A percentile compares a stretch with the other conserved stretches of the same genome.
Evolutionary conservation across 2,329 filamentous ascomycete species (phyloP).

Genomic region (Nemania diffusa): DNA sequence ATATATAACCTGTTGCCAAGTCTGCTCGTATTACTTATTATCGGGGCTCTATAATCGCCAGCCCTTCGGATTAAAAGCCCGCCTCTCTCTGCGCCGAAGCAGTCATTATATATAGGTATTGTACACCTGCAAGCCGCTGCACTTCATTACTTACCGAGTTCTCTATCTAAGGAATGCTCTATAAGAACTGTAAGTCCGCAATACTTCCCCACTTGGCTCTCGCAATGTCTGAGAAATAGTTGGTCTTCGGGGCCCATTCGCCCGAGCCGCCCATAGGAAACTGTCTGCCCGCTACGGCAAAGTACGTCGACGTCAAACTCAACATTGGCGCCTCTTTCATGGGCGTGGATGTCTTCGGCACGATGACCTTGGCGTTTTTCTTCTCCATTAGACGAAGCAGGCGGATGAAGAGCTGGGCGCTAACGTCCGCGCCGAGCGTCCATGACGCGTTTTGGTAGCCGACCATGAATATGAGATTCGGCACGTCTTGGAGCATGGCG

Average conservation of each 20-base stretch:
- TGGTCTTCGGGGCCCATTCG: constrained; percentile 40
- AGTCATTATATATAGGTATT: background rate
- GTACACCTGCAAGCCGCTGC: background rate
- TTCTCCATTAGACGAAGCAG: constrained; percentile 61
- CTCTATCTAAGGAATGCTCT: background rate
- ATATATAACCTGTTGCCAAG: too few relatives aligned
- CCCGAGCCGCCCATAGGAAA: constrained; percentile 53
- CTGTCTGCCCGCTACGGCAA: constrained; percentile 51
- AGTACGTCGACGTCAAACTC: constrained; percentile 54
- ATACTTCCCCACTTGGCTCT: constrained; percentile 41
- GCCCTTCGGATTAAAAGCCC: background rate
- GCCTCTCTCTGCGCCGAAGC: background rate
- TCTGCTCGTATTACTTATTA: too few relatives aligned
- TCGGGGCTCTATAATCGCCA: too few relatives aligned
- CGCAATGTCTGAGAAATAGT: constrained; percentile 41
- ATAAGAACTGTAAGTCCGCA: constrained; percentile 37
- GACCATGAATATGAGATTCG: constrained; percentile 69
- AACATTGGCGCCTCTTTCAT: constrained; percentile 36
- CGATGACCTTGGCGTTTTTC: constrained; percentile 28
- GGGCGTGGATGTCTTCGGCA: constrained; percentile 25
- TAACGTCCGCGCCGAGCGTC: constrained; percentile 72
- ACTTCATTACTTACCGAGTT: background rate
- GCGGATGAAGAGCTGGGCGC: constrained; percentile 59
- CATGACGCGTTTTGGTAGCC: constrained; percentile 75
- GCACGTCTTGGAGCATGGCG: constrained; percentile 72